phyloP scores from a whole-genome alignment of 345 rosid species.

The Corchorus olitorius region DNA sequence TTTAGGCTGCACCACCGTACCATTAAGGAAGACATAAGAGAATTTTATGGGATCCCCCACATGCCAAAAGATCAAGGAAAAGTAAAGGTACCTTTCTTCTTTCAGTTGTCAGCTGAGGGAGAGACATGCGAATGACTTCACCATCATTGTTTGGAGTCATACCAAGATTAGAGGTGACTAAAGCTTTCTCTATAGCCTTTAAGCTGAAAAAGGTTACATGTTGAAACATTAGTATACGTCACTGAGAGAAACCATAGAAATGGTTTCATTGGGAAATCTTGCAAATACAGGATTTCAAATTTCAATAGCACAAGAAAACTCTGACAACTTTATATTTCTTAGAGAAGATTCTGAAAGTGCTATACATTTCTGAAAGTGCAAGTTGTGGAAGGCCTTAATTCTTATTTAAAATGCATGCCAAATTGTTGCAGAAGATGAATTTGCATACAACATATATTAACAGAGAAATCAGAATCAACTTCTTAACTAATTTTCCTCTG shows the following conservation, averaged over 20 bases:
- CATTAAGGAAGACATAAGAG: not conserved
- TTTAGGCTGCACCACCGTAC: not conserved
- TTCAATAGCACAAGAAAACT: not conserved
- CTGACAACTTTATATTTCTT: not conserved
- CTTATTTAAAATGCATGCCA: not conserved
- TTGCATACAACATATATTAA: not conserved
- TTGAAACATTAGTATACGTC: conserved; percentile 6
- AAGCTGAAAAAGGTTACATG: conserved; percentile 50
- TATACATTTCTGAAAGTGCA: not conserved
- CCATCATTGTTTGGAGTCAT: conserved; percentile 94
- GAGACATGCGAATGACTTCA: conserved; percentile 76
- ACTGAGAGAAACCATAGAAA: conserved; percentile 8
- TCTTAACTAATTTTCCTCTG: not conserved
- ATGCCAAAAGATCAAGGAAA: conserved; percentile 22
- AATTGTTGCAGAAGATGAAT: not conserved
- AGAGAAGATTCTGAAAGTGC: not conserved
- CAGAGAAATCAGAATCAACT: not conserved
- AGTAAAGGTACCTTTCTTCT: conserved; percentile 75
- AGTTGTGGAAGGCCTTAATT: not conserved
- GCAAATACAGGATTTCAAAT: conserved; percentile 4
- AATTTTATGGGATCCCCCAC: not conserved
- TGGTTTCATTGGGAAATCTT: not conserved
- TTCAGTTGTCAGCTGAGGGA: conserved; percentile 88
- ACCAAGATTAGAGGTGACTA: conserved; percentile 83
- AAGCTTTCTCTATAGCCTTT: conserved; percentile 92